Conservation (phyloP, 331 rosid species). For the Pyrus hybrid region DNA sequence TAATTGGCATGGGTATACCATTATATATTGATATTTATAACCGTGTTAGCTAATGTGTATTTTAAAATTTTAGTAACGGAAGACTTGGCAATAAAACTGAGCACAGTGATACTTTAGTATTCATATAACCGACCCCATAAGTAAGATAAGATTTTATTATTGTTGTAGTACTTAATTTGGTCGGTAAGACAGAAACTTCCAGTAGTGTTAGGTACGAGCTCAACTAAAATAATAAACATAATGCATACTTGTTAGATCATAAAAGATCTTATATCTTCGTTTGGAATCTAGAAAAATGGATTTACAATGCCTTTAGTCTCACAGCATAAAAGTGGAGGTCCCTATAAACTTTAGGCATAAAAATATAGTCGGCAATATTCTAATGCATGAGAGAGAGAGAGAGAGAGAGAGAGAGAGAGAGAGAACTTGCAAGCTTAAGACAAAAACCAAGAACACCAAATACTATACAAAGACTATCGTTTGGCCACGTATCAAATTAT, state of each 20-base stretch:
- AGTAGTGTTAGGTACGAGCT: constrained; percentile 14
- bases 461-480: too few relatives aligned
- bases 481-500: background rate
- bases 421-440: background rate
- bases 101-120: too few relatives aligned
- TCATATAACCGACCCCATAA: too few relatives aligned
- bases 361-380: background rate
- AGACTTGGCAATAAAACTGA: too few relatives aligned
- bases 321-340: background rate
- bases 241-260: background rate
- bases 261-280: background rate
- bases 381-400: background rate
- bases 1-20: constrained; percentile 42
- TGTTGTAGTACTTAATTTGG: too few relatives aligned
- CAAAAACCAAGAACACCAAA: background rate
- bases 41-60: background rate
- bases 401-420: too few relatives aligned
- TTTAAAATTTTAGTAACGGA: too few relatives aligned
- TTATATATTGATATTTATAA: constrained; percentile 24
- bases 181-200: background rate
- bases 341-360: background rate
- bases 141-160: too few relatives aligned
- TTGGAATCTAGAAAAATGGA: background rate
- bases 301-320: background rate
- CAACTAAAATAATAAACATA: background rate